Evolutionary conservation across 139 green algal genomes (phyloP).

Genomic region (Micractinium conductrix): DNA sequence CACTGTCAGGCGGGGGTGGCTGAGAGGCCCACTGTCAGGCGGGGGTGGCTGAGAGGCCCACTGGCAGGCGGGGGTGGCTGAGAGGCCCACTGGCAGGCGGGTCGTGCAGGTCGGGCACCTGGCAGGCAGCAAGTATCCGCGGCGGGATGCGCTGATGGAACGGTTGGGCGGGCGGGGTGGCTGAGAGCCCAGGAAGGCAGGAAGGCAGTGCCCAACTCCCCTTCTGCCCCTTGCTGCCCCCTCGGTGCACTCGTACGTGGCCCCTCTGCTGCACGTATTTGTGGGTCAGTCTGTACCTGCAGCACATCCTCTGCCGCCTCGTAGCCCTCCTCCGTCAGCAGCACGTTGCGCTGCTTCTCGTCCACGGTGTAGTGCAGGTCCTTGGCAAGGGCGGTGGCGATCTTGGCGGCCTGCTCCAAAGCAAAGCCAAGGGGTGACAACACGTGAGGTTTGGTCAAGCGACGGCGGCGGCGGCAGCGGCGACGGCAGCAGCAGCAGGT

Average conservation of each 20-base stretch:
- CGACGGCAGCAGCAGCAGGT: too few species aligned
- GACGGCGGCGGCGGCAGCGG: too few species aligned
- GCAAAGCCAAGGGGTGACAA: too few species aligned
- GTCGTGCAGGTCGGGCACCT: constrained; percentile 94
- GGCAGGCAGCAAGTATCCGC: not conserved
- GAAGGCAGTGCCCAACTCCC: too few species aligned
- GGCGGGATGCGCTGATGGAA: too few species aligned
- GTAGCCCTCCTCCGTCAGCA: constrained; percentile 98
- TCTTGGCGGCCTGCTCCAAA: constrained; percentile 72
- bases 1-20: not conserved
- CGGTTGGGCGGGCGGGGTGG: not conserved
- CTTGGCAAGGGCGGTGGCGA: constrained; percentile 81
- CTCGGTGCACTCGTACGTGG: too few species aligned
- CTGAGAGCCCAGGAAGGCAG: not conserved
- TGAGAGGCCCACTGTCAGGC: not conserved
- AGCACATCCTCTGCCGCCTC: constrained; percentile 97
- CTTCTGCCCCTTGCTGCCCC: too few species aligned
- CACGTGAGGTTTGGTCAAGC: too few species aligned
- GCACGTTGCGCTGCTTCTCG: constrained; percentile 97
- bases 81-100: constrained; percentile 93
- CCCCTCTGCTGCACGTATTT: too few species aligned
- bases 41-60: constrained; percentile 70
- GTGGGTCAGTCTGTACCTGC: too few species aligned
- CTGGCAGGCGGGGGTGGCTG: constrained; percentile 91
- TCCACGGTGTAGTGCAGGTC: constrained; percentile 99